phyloP scores from a whole-genome alignment of 768 basidiomycete species.

The Holtermannia corniformis region DNA sequence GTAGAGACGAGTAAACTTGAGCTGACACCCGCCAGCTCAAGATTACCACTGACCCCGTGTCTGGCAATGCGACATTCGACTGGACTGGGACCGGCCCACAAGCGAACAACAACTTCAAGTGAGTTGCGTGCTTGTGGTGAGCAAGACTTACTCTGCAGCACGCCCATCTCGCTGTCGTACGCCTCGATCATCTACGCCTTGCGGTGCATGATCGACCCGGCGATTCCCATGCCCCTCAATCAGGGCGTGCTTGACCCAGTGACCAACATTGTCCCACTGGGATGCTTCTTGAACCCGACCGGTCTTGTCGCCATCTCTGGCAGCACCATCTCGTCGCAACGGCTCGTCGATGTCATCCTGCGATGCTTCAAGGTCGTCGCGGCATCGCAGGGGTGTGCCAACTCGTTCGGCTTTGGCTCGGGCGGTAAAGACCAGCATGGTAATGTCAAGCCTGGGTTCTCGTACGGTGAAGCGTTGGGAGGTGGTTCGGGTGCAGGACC shows the following conservation, averaged over 20 bases:
- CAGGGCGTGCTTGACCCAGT: constrained; percentile 9
- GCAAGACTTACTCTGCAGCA: background rate
- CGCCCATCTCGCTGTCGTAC: constrained; percentile 12
- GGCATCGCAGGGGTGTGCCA: constrained; percentile 21
- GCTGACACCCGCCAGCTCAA: constrained; percentile 2
- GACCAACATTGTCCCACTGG: constrained; percentile 15
- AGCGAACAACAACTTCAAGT: constrained; percentile 17
- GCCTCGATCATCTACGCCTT: constrained; percentile 20
- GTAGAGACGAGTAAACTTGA: background rate
- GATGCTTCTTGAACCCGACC: constrained; percentile 12
- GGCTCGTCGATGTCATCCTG: constrained; percentile 19
- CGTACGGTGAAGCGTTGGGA: constrained; percentile 16
- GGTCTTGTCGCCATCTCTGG: constrained; percentile 15
- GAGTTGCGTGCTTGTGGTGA: background rate
- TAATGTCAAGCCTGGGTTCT: constrained; percentile 10
- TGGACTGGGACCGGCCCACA: constrained; percentile 21
- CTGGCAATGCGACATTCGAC: constrained; percentile 22
- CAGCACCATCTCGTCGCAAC: constrained; percentile 18
- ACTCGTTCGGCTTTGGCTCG: constrained; percentile 17
- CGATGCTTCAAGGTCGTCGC: constrained; percentile 19
- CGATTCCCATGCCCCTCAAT: constrained; percentile 6
- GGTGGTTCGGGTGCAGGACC: constrained; percentile 25
- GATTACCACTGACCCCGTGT: constrained; percentile 14
- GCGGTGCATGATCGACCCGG: constrained; percentile 9
- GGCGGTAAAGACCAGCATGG: constrained; percentile 15